Percentiles rank a stretch among this genome's conserved stretches.
These are phyloP conservation scores for Globisporangium radiosum DNA, from an alignment of 352 stramenopile species.

Conservation along the genomic window DNA sequence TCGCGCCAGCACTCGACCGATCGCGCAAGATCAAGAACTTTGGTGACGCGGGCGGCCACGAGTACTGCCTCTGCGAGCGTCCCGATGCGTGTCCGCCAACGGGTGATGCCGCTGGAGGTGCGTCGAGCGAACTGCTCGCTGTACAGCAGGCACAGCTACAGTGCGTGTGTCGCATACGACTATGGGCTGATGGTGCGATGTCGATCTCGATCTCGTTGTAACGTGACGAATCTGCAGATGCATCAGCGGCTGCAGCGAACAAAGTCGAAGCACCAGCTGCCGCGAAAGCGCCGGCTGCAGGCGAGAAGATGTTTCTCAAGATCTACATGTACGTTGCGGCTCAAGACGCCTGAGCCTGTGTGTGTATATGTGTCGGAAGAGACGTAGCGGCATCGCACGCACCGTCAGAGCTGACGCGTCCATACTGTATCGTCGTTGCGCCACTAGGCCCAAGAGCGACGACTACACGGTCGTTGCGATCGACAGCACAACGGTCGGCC, in stretches of 20 bases:
- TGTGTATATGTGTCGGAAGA: too few relatives aligned
- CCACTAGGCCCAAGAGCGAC: conserved; percentile 73
- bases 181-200: too few relatives aligned
- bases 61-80: conserved; percentile 84
- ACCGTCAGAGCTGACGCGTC: background rate
- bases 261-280: conserved; percentile 27
- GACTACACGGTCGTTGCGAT: conserved; percentile 87
- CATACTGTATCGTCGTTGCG: background rate
- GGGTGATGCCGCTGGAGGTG: conserved; percentile 42
- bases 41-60: conserved; percentile 79
- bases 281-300: conserved; percentile 37
- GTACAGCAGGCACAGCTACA: too few relatives aligned
- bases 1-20: conserved; percentile 52
- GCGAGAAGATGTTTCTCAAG: conserved; percentile 82
- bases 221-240: conserved; percentile 11
- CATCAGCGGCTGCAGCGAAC: conserved; percentile 3
- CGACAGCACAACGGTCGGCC: conserved; percentile 66
- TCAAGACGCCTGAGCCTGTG: too few relatives aligned
- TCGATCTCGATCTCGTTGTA: too few relatives aligned
- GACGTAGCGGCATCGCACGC: too few relatives aligned
- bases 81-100: conserved; percentile 77
- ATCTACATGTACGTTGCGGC: conserved; percentile 68
- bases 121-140: background rate
- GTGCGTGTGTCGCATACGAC: background rate
- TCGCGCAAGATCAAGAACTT: conserved; percentile 89